These are phyloP conservation scores for Amylocystis lapponica DNA, from an alignment of 768 basidiomycete species.

Conservation along the genomic window DNA sequence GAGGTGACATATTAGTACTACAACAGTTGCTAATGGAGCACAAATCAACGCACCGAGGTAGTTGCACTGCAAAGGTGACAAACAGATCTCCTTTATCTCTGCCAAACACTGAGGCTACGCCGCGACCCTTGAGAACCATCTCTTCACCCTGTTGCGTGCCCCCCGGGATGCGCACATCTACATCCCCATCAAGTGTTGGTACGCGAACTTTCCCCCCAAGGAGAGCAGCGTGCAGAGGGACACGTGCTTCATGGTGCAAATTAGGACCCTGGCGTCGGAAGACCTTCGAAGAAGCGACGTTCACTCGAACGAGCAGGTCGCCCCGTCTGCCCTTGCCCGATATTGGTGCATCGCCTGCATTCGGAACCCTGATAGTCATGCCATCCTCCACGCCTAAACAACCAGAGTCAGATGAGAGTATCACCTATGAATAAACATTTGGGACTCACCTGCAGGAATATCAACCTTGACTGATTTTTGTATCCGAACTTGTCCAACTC, in stretches of 20 bases:
- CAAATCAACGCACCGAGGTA: conserved; percentile 71
- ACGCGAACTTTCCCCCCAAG: conserved; percentile 92
- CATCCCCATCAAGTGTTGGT: conserved; percentile 92
- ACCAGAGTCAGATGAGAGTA: conserved; percentile 3
- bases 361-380: conserved; percentile 80
- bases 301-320: conserved; percentile 82
- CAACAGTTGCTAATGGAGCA: no score
- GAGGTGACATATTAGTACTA: conserved; percentile 4
- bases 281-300: conserved; percentile 73
- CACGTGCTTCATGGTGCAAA: conserved; percentile 82
- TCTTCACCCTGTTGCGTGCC: conserved; percentile 98
- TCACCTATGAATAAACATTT: background rate
- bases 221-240: conserved; percentile 87
- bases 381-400: conserved; percentile 86
- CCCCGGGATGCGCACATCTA: conserved; percentile 85
- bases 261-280: conserved; percentile 91
- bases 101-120: conserved; percentile 59
- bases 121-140: conserved; percentile 87
- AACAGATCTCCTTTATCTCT: conserved; percentile 77
- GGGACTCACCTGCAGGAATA: conserved; percentile 73
- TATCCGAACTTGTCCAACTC: conserved; percentile 82
- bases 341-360: conserved; percentile 79
- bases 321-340: conserved; percentile 73
- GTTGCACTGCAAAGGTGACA: conserved; percentile 79
- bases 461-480: conserved; percentile 75